Base-by-base conservation (phyloP, 1,139 yeast species). In the Meyerozyma guilliermondii region DNA sequence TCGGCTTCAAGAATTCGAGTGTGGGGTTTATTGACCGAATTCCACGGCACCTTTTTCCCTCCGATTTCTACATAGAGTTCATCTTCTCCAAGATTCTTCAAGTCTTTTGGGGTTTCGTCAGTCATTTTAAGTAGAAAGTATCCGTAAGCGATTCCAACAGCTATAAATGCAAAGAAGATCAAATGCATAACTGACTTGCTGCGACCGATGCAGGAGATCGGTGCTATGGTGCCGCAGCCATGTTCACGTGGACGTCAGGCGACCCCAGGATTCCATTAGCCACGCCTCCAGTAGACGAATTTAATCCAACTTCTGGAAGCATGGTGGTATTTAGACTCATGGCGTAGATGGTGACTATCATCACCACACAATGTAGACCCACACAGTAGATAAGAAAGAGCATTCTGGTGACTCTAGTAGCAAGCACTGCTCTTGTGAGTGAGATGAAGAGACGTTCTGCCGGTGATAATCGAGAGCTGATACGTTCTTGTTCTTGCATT, bases 401-500 rank as follows among this genome's bases (percentile, higher is more conserved):
- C 73, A 83, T 76, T 53, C 97, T 65, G 11, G 94, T 82, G 14
- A 80, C 65, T 48, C 87, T 72, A 40, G 88, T 87, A 11, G 91
- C 86, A 47, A 88, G 66, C 13, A 89, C 76, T 0, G 87, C 78
- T 50, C 88, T 72, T 2, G 95, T 85, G 49, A 87, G 71, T 37
- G 83, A 78, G 45, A 86, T 78, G 48, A 87, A 85, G n/a, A 87
- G 66, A 44, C 95, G 70, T 53, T 92, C 97, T 43, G 86, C 56
- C 3, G 95, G 87, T 1, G 92, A 82, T 59, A 89, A 71, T 45
- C 78, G 74, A 7, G 89, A 81, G 43, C 77, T 75, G 41, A 87
- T 84, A 47, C 96, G 70, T 53, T 84, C 91, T 39, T 84, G 80
- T 59, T 89, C 97, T 48, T 80, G 68, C 39, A 83, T 76, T 54